Conservation (phyloP, 148 eudicot genomes). For the Spergularia marina region DNA sequence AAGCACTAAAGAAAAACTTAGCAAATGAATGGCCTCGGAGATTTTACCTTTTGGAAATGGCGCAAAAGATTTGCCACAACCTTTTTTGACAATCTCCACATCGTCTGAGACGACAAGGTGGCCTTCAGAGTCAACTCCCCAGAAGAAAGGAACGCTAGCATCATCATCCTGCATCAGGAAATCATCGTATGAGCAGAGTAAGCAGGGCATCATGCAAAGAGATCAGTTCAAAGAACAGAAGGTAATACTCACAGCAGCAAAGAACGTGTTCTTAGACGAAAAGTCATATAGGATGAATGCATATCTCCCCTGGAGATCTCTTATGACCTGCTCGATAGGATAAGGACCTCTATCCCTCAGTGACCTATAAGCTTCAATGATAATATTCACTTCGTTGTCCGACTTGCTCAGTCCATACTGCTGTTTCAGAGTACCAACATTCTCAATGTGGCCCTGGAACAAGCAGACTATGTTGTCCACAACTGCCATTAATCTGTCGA, state of each 20-base stretch:
- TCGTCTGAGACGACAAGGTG: constrained; percentile 74
- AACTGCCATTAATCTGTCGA: constrained; percentile 61
- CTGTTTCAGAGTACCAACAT: constrained; percentile 77
- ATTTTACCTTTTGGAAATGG: constrained; percentile 88
- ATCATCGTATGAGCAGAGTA: neutral
- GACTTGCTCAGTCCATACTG: constrained; percentile 77
- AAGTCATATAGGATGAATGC: constrained; percentile 66
- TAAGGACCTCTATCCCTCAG: constrained; percentile 92
- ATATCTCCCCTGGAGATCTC: constrained; percentile 74
- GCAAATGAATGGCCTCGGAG: neutral
- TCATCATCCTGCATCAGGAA: constrained; percentile 64
- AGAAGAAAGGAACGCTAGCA: constrained; percentile 87
- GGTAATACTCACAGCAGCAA: constrained; percentile 56
- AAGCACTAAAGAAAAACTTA: too few relatives aligned
- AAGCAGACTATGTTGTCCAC: constrained; percentile 86
- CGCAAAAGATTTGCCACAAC: constrained; percentile 85
- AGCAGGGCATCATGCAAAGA: neutral
- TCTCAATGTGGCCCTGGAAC: constrained; percentile 85
- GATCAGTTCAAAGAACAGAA: too few relatives aligned
- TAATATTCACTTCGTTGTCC: constrained; percentile 73
- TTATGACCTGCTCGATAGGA: constrained; percentile 74
- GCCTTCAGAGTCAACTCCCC: constrained; percentile 92
- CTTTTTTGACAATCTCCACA: constrained; percentile 62
- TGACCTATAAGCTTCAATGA: constrained; percentile 83
- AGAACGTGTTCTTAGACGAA: constrained; percentile 53